Percentiles rank a stretch among this genome's conserved stretches.
Evolutionary conservation across 345 rosid species (phyloP).

Genomic region (Citrus mangshanensis): DNA sequence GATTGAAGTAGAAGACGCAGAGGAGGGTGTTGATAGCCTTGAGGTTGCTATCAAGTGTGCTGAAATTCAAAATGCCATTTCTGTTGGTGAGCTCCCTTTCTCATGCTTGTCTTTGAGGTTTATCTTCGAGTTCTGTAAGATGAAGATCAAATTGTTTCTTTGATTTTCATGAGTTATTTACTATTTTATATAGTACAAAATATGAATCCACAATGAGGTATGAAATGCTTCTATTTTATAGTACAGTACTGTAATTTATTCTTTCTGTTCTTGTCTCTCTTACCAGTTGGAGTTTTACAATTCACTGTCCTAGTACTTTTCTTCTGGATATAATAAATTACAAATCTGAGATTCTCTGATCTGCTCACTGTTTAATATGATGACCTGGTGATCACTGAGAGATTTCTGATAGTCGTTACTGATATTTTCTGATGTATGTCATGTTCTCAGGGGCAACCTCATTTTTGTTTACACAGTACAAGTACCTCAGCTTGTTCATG

Average conservation of each 20-base stretch:
- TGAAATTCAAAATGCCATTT: conserved; percentile 70
- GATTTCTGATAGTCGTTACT: too few relatives aligned
- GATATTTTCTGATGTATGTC: neutral
- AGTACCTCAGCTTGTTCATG: conserved; percentile 54
- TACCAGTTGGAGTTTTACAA: neutral
- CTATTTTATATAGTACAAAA: too few relatives aligned
- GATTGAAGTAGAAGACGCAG: conserved; percentile 50
- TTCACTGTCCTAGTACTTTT: neutral
- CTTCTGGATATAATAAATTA: neutral
- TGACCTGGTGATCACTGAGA: too few relatives aligned
- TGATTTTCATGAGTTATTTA: too few relatives aligned
- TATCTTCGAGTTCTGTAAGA: neutral
- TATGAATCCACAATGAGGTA: neutral
- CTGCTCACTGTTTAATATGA: too few relatives aligned
- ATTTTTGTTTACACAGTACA: conserved; percentile 57
- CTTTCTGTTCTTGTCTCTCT: neutral
- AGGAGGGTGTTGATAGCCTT: conserved; percentile 42
- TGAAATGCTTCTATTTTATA: neutral
- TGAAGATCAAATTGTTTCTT: too few relatives aligned
- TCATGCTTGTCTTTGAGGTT: neutral
- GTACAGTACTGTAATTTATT: neutral
- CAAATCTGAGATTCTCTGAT: too few relatives aligned
- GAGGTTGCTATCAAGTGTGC: conserved; percentile 58
- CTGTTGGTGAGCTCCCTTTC: conserved; percentile 48
- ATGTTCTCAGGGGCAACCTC: conserved; percentile 59